Conservation (phyloP, 805 yeast species). For the Pichia deserticola region DNA sequence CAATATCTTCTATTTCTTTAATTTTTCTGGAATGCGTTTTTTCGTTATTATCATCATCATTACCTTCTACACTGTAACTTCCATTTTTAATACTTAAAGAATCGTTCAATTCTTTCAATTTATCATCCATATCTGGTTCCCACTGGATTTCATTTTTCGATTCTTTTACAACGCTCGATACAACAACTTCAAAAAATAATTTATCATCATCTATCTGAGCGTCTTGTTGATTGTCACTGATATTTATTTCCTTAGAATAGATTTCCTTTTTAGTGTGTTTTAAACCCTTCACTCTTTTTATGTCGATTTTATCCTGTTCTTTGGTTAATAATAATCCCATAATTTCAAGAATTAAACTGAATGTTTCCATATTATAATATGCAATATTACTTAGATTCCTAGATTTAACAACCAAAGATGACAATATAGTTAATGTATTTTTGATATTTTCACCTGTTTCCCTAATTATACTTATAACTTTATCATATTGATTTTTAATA, state of each 20-base stretch:
- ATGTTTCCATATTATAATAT: constrained; percentile 35
- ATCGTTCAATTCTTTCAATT: not conserved
- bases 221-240: not conserved
- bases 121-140: constrained; percentile 4
- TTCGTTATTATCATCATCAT: not conserved
- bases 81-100: too few relatives aligned
- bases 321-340: constrained; percentile 66
- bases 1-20: not conserved
- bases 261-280: constrained; percentile 36
- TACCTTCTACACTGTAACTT: not conserved
- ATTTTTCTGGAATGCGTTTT: not conserved
- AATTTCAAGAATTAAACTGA: constrained; percentile 57
- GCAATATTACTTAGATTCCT: constrained; percentile 35
- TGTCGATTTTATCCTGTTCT: constrained; percentile 32
- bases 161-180: constrained; percentile 6
- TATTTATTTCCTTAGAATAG: constrained; percentile 1
- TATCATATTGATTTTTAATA: constrained; percentile 29
- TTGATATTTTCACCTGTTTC: constrained; percentile 20
- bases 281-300: constrained; percentile 76
- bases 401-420: constrained; percentile 27
- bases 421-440: constrained; percentile 17
- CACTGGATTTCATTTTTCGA: constrained; percentile 5
- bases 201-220: not conserved
- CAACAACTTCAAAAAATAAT: constrained; percentile 11
- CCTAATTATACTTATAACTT: constrained; percentile 23